Base-by-base conservation (phyloP, 768 basidiomycete genomes). In the Nevesoporus exiguus region DNA sequence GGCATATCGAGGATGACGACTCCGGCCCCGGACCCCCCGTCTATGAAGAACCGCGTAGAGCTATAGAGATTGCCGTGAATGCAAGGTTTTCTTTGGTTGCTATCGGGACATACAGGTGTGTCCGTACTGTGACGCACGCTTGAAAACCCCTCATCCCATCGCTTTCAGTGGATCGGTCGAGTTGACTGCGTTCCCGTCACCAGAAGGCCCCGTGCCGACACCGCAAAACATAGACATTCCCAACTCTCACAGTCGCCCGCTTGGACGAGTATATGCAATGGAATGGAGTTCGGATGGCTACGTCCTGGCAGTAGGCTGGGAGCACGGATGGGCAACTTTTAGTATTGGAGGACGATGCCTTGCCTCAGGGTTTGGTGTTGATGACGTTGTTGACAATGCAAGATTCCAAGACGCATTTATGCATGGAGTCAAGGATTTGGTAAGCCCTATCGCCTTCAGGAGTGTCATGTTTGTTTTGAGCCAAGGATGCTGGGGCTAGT, bases 281-380 rank as follows among this genome's bases (percentile, higher is more conserved):
- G 84, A 93, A 61, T 98, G 95, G 96, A 95, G 90, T 47, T 90
- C 90, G 0, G 97, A 99, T 70, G 96, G 96, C 3, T 94, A 94
- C 71, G 92, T 91, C 7, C 76, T 99, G 11, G 95, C 94, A 31
- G 93, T 93, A 2, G 96, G 93, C 0, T 97, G 93, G 89, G 79
- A 84, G 57, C 71, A 80, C 49, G 95, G 93, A 7, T 98, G 94
- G 94, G 90, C 85, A 3, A 79, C 96, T 6, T 90, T 93, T 73
- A 93, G 88, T 65, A 85, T 93, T 11, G 89, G 90, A 13, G 96
- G 96, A 7, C 79, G 93, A 49, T 90, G 94, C 63, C 77, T 92
- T 27, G 87, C 88, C 2, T 92, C 84, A 72, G 83, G 82, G 10
- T 83, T 93, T 62, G 85, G 84, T 13, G 78, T 81, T 3, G 86